Conservation (phyloP, 352 stramenopile species). For the Globisporangium nagaii region DNA sequence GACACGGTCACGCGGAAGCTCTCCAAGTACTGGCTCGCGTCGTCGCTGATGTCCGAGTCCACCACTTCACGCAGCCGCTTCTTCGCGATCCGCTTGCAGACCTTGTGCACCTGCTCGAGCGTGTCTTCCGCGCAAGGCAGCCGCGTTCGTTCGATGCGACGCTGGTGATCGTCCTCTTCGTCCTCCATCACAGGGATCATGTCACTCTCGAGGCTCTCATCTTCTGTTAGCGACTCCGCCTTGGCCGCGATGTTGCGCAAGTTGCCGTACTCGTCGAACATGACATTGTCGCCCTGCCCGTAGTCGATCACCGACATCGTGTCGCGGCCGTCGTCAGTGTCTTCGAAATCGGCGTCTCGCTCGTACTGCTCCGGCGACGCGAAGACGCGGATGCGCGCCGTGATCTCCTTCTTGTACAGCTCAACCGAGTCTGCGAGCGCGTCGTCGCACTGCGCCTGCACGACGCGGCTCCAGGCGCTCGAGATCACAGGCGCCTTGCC, state of each 20-base stretch:
- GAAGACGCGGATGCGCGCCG: slow-evolving; percentile 42
- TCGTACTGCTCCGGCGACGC: slow-evolving; percentile 54
- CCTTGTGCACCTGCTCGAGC: slow-evolving; percentile 51
- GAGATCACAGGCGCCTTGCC: slow-evolving; percentile 85
- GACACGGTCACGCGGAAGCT: slow-evolving; percentile 49
- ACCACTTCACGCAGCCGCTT: slow-evolving; percentile 68
- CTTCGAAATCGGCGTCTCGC: slow-evolving; percentile 39
- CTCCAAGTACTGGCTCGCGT: slow-evolving; percentile 58
- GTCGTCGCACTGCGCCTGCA: slow-evolving; percentile 81
- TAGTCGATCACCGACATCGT: slow-evolving; percentile 42
- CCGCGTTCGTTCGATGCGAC: slow-evolving; percentile 45
- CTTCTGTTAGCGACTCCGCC: slow-evolving; percentile 14
- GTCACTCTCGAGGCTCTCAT: slow-evolving; percentile 41
- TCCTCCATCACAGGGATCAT: slow-evolving; percentile 73
- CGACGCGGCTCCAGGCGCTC: slow-evolving; percentile 85
- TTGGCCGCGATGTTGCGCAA: slow-evolving; percentile 36
- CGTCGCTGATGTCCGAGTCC: slow-evolving; percentile 54
- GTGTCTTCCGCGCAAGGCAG: slow-evolving; percentile 57
- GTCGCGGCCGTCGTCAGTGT: slow-evolving; percentile 9
- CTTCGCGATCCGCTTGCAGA: slow-evolving; percentile 73
- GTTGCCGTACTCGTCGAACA: slow-evolving; percentile 80
- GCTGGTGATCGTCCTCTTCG: slow-evolving; percentile 22
- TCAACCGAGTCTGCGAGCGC: slow-evolving; percentile 68
- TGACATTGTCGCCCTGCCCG: slow-evolving; percentile 46
- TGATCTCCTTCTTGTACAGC: slow-evolving; percentile 73